Base-by-base conservation (phyloP, 139 green algal species). In the Micractinium sp. region DNA sequence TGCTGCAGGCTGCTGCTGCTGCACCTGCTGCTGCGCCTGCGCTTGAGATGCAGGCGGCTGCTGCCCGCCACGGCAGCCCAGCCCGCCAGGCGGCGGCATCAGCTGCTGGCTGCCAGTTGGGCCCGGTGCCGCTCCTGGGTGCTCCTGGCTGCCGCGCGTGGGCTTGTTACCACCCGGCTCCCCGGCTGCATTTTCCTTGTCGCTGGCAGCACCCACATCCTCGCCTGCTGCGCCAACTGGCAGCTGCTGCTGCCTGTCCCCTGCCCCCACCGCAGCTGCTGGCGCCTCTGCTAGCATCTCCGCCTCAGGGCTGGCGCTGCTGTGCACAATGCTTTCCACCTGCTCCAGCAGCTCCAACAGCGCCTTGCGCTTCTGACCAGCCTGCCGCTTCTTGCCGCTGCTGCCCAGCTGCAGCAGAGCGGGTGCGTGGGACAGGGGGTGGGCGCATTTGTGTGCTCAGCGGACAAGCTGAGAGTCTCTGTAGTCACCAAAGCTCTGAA, bases 311-410 rank as follows among this genome's bases (percentile, higher is more conserved):
- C 66, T 69, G 41, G 20, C 67, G 38, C 67, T 69, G 60, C 39
- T 56, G 31, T 87, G 82, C 63, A 87, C 87, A 19, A 87, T 53
- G 33, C 15, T 73, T 56, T 88, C 81, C 69, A 88, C 88, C 69
- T 84, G 81, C 81, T 90, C 88, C 69, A 90, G 88, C 81, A 90
- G 88, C 56, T 89, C 82, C n/a, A 91, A 74, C 82, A 91, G 85
- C 25, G 63, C 77, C 47, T 86, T 74, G 36, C 35, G 47, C 75
- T 84, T 81, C 89, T 93, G 38, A 60, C 79, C 77, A 38, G 77
- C 82, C 31, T 76, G 73, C 41, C 85, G 61, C 67, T 86, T 73
- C 39, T 87, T 83, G 84, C 85, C 76, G 69, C 73, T 88, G 81
- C 90, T 88, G 81, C 75, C 61, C 73, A 41, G n/a, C 60, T 47